Percentiles rank a stretch among this genome's conserved stretches.
Conservation (phyloP, 2,329 filamentous ascomycete genomes). For the Venturia nashicola region DNA sequence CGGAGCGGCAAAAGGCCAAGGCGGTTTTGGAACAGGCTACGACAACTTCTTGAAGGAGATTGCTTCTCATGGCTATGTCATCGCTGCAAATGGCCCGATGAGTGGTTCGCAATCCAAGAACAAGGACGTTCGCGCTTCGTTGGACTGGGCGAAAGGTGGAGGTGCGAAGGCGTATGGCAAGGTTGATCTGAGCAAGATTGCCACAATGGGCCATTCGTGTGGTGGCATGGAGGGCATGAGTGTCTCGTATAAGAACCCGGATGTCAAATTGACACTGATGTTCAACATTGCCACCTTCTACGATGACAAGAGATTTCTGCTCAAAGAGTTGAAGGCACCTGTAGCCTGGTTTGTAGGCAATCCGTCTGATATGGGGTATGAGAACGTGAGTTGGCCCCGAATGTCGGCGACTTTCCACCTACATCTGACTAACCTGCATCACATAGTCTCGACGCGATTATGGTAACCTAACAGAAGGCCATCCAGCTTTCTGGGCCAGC, state of each 20-base stretch:
- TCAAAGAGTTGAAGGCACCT: slow-evolving; percentile 3
- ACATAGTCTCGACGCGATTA: slow-evolving; percentile 5
- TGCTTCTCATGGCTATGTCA: slow-evolving; percentile 9
- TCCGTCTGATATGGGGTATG: slow-evolving; percentile 6
- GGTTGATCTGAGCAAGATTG: slow-evolving; percentile 6
- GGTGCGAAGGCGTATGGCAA: slow-evolving; percentile 3
- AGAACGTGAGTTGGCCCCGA: slow-evolving; percentile 9
- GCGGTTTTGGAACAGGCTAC: slow-evolving; percentile 3
- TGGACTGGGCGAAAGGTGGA: slow-evolving; percentile 3
- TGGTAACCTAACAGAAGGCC: neutral
- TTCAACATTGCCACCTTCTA: slow-evolving; percentile 8
- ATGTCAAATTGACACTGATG: slow-evolving; percentile 9
- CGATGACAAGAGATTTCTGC: neutral
- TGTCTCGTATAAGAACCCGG: slow-evolving; percentile 3
- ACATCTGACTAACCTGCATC: neutral
- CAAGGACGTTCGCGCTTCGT: neutral
- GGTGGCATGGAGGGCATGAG: slow-evolving; percentile 8
- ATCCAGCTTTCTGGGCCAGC: slow-evolving; percentile 3
- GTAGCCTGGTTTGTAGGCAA: slow-evolving; percentile 10
- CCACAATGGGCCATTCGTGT: slow-evolving; percentile 9
- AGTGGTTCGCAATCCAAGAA: neutral
- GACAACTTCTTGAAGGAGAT: slow-evolving; percentile 9
- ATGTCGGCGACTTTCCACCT: too few relatives aligned
- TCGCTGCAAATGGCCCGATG: slow-evolving; percentile 7
- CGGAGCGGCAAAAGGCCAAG: neutral